phyloP scores from a whole-genome alignment of 2,329 filamentous ascomycete species.

The Paecilomyces dactylethromorphus region DNA sequence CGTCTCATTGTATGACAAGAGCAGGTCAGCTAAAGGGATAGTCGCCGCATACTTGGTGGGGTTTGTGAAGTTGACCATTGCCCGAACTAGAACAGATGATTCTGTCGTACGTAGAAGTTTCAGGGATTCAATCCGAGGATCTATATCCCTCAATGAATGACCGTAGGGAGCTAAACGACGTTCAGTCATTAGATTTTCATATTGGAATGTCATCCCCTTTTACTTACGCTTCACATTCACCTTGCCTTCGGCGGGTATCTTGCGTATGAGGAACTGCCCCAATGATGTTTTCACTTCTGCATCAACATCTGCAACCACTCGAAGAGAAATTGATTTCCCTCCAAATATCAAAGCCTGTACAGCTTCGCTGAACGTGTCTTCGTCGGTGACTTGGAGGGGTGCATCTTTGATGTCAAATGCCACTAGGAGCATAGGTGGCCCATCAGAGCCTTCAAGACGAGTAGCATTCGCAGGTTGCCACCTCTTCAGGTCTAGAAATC shows the following conservation, averaged over 20 bases:
- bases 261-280: conserved; percentile 71
- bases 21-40: conserved; percentile 73
- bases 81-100: conserved; percentile 64
- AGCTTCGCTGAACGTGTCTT: conserved; percentile 70
- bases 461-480: conserved; percentile 84
- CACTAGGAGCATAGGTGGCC: conserved; percentile 62
- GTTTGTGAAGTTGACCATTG: conserved; percentile 77
- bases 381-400: conserved; percentile 75
- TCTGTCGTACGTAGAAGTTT: conserved; percentile 66
- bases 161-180: conserved; percentile 51
- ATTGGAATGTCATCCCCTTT: conserved; percentile 14
- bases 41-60: conserved; percentile 78
- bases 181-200: conserved; percentile 15
- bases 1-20: conserved; percentile 66
- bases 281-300: conserved; percentile 75
- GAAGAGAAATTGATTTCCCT: conserved; percentile 60
- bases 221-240: conserved; percentile 91
- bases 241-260: conserved; percentile 74
- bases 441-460: conserved; percentile 53
- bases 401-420: conserved; percentile 70
- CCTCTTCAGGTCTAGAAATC: conserved; percentile 67
- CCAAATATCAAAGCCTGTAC: conserved; percentile 77
- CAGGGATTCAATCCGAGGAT: conserved; percentile 64
- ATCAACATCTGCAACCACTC: conserved; percentile 73
- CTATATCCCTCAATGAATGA: conserved; percentile 44